Evolutionary conservation across 306 rosid species (phyloP), one percentile per base, ranked within the genome.

Genomic region (Canavalia ensiformis): DNA sequence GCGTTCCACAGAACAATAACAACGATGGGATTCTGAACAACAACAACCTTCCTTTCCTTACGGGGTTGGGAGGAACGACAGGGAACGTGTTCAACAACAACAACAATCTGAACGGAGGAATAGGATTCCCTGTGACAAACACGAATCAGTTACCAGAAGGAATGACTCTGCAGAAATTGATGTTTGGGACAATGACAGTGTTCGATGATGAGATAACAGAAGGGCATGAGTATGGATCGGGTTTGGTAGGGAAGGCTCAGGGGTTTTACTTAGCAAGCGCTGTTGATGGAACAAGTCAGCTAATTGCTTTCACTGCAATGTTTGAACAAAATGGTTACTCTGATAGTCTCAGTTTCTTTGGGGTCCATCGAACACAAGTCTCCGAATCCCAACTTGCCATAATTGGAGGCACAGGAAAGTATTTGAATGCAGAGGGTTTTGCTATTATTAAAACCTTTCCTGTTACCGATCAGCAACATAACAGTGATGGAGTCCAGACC

Each of bases 401-500:
- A 39, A 91, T 92, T 80, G 98, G 97, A 71, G 97, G 98, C 8
- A 94, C 94, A 0, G 98, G 97, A 8, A 92, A 90, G 84, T 92
- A 84, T 63, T 45, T 92, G 3, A 92, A 94, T 72, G 94, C 97
- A 8, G 56, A 76, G 71, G 98, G 97, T 0, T 75, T 74, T 82
- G 92, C 97, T 31, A 83, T 80, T 7, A 85, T 92, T 3, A 94
- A 92, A 88, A 85, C 92, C 0, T 82, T 76, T 54, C 94, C 90
- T 0, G 88, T 84, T 9, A 86, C 49, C 2, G 57, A 37, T 41
- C 93, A 90, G 81, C 94, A 91, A 68, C 93, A 82, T 2, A 84
- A 85, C 7, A 82, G 83, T n/a, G 94, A 90, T 80, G 97, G 97
- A 4, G 68, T 90, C 2, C 85, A 89, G 75, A 87, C 97, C 84